Conservation (phyloP, 768 basidiomycete species). For the Naematelia encephala region DNA sequence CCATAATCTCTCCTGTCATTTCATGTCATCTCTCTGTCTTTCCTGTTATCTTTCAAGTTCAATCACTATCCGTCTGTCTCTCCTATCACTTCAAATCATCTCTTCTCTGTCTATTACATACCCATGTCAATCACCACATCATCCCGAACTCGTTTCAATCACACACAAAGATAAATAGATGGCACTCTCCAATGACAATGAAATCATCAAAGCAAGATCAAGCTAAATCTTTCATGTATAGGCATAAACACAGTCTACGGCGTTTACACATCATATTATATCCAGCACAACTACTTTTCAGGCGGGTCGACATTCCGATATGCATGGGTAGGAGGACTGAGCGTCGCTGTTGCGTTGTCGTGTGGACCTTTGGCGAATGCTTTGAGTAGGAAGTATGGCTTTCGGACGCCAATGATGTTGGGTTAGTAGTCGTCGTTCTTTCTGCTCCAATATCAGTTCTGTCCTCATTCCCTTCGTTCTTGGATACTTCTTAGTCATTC, state of each 20-base stretch:
- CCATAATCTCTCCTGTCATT: too few species aligned
- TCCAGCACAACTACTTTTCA: conserved; percentile 31
- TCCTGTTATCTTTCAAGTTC: too few species aligned
- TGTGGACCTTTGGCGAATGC: conserved; percentile 32
- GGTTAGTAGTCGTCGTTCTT: conserved; percentile 36
- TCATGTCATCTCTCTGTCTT: too few species aligned
- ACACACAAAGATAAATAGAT: too few species aligned
- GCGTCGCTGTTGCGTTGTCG: conserved; percentile 23
- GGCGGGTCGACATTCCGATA: conserved; percentile 28
- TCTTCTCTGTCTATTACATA: neutral
- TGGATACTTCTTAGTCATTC: neutral
- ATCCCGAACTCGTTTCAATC: too few species aligned
- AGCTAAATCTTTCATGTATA: conserved; percentile 1
- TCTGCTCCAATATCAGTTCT: neutral
- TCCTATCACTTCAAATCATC: too few species aligned
- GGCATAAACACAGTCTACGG: conserved; percentile 46
- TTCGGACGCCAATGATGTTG: conserved; percentile 33
- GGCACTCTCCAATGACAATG: too few species aligned
- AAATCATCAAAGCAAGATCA: neutral
- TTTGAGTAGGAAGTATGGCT: conserved; percentile 11
- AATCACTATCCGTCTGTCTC: too few species aligned
- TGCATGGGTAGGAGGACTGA: conserved; percentile 40
- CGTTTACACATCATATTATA: conserved; percentile 36
- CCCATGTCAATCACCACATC: neutral
- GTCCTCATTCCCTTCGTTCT: neutral